Conservation (phyloP, 768 basidiomycete species). For the Lentinula edodes region DNA sequence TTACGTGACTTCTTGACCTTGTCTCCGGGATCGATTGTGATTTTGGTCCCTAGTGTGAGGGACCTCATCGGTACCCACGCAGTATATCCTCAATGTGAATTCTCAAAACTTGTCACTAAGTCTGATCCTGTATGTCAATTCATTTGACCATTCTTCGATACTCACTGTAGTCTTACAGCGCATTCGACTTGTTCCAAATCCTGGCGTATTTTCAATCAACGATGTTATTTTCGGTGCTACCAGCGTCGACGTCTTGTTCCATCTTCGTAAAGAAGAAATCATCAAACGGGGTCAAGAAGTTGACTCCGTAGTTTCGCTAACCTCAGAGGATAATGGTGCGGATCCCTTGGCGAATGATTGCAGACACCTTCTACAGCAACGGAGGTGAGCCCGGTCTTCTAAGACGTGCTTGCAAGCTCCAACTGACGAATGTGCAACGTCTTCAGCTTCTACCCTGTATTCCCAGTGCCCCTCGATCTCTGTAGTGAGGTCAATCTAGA, state of each 20-base stretch:
- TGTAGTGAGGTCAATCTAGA: constrained; percentile 86
- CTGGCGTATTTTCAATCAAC: constrained; percentile 80
- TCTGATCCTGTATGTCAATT: constrained; percentile 46
- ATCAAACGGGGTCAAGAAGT: constrained; percentile 62
- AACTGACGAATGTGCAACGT: neutral
- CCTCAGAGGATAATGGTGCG: constrained; percentile 38
- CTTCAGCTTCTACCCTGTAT: constrained; percentile 88
- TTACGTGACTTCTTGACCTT: constrained; percentile 52
- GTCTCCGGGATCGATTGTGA: constrained; percentile 64
- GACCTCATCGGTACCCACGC: constrained; percentile 77
- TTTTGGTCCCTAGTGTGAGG: constrained; percentile 77
- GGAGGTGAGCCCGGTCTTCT: constrained; percentile 50
- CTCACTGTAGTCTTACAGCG: constrained; percentile 40
- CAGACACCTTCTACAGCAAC: constrained; percentile 79
- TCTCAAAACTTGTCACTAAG: constrained; percentile 35
- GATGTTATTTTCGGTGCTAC: constrained; percentile 72
- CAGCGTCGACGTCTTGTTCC: constrained; percentile 88
- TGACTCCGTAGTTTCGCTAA: constrained; percentile 34
- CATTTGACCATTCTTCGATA: neutral
- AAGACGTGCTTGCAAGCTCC: too few species aligned
- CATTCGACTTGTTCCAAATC: constrained; percentile 81
- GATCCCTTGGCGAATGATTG: constrained; percentile 79
- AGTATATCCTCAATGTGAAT: constrained; percentile 79
- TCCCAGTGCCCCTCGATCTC: constrained; percentile 75
- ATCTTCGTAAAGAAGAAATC: constrained; percentile 81